Evolutionary conservation across 306 rosid genomes (phyloP).

Genomic region (Cercis canadensis): DNA sequence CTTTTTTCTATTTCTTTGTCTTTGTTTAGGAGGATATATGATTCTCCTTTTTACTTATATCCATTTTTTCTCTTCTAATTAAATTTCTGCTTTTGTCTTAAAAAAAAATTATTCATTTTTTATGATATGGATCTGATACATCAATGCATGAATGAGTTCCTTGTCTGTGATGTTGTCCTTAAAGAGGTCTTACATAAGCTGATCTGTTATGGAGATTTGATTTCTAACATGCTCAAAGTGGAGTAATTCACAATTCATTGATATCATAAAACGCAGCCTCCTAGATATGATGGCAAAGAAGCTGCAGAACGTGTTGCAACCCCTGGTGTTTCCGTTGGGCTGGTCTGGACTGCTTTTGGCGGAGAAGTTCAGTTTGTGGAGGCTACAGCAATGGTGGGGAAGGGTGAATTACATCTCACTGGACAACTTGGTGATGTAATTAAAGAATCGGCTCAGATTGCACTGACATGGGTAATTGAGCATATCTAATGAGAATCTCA

Average conservation of each 20-base stretch:
- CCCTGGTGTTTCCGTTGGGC: slow-evolving; percentile 91
- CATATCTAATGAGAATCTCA: slow-evolving; percentile 35
- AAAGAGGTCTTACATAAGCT: neutral
- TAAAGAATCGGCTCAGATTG: slow-evolving; percentile 98
- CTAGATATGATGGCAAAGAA: slow-evolving; percentile 86
- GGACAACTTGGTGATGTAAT: slow-evolving; percentile 99
- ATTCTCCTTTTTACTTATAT: too few species aligned
- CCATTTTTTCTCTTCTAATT: too few species aligned
- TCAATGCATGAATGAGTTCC: neutral
- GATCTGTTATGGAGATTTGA: neutral
- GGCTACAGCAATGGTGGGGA: slow-evolving; percentile 89
- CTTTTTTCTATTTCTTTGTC: too few species aligned
- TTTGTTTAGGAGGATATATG: too few species aligned
- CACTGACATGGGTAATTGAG: slow-evolving; percentile 90
- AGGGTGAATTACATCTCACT: slow-evolving; percentile 95
- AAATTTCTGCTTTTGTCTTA: too few species aligned
- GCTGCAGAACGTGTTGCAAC: slow-evolving; percentile 84
- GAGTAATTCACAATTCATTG: slow-evolving; percentile 32
- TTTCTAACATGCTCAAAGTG: slow-evolving; percentile 32
- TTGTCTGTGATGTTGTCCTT: slow-evolving; percentile 1
- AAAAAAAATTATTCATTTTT: too few species aligned
- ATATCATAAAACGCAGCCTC: slow-evolving; percentile 72
- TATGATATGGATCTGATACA: neutral
- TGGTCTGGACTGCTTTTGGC: slow-evolving; percentile 97
- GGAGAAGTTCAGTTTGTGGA: slow-evolving; percentile 99